phyloP scores from a whole-genome alignment of 169 alveolate species.

The Plasmodium falciparum region DNA sequence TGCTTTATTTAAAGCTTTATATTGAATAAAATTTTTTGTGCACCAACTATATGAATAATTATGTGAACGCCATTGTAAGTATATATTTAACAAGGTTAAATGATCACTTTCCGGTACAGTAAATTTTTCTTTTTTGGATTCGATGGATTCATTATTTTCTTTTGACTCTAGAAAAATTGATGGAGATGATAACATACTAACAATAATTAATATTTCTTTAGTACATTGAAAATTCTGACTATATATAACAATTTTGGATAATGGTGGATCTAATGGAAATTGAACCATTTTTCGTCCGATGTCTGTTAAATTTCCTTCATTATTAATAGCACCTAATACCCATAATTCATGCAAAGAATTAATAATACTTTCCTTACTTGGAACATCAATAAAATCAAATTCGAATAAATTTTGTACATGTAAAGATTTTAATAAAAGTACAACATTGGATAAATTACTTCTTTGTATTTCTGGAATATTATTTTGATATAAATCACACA shows the following conservation, averaged over 20 bases:
- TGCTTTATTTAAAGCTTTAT: constrained; percentile 77
- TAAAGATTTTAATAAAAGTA: constrained; percentile 97
- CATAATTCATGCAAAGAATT: constrained; percentile 98
- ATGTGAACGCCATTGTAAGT: constrained; percentile 97
- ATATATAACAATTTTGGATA: constrained; percentile 97
- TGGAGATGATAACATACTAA: constrained; percentile 98
- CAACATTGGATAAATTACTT: constrained; percentile 99
- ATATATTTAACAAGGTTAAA: constrained; percentile 97
- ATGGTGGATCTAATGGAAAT: constrained; percentile 99
- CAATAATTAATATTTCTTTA: constrained; percentile 96
- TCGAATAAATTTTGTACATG: constrained; percentile 95
- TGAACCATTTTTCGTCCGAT: constrained; percentile 94
- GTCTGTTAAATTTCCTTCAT: constrained; percentile 91
- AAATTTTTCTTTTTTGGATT: constrained; percentile 98
- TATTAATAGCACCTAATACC: constrained; percentile 97
- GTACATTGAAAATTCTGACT: constrained; percentile 89
- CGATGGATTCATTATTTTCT: constrained; percentile 93
- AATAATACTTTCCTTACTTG: constrained; percentile 97
- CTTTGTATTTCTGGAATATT: constrained; percentile 99
- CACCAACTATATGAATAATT: constrained; percentile 84
- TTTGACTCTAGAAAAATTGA: constrained; percentile 98
- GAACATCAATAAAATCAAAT: constrained; percentile 99
- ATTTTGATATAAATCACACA: constrained; percentile 96
- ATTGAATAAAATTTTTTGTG: constrained; percentile 81
- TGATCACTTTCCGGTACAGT: constrained; percentile 99